Evolutionary conservation across 257 asterid genomes (phyloP).

Genomic region (Fraxinus anomala): DNA sequence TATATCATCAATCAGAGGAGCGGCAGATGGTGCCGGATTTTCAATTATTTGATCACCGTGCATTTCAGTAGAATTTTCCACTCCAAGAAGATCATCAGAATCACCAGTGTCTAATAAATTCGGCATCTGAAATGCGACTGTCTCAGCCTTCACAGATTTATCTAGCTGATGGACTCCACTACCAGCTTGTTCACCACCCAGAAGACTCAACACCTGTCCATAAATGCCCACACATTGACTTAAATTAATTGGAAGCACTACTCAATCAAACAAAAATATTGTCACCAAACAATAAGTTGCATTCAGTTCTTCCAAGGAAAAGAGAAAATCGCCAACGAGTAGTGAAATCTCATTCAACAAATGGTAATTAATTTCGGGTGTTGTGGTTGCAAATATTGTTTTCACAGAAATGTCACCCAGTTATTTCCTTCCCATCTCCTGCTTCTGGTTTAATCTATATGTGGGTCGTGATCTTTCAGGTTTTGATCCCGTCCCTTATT

Average conservation of each 20-base stretch:
- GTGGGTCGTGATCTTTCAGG: not conserved
- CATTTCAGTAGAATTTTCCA: slow-evolving; percentile 39
- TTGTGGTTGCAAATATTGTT: not conserved
- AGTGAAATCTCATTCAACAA: not conserved
- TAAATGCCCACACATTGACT: slow-evolving; percentile 13
- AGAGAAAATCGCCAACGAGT: not conserved
- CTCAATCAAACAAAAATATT: slow-evolving; percentile 16
- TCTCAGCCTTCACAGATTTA: slow-evolving; percentile 44
- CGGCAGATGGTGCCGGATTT: slow-evolving; percentile 42
- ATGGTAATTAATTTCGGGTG: not conserved
- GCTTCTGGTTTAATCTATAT: not conserved
- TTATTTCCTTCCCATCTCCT: not conserved
- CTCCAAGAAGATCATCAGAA: slow-evolving; percentile 50
- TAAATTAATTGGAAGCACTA: slow-evolving; percentile 4
- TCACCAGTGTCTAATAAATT: slow-evolving; percentile 90
- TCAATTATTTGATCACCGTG: slow-evolving; percentile 42
- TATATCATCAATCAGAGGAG: slow-evolving; percentile 70
- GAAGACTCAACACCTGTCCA: slow-evolving; percentile 72
- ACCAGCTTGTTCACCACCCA: slow-evolving; percentile 56
- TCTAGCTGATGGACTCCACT: slow-evolving; percentile 42
- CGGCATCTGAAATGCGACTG: slow-evolving; percentile 56
- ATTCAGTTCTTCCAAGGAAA: not conserved
- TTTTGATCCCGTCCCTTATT: not conserved
- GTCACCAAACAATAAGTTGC: slow-evolving; percentile 8
- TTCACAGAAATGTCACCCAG: not conserved